Percentiles rank a stretch among this genome's conserved stretches.
phyloP scores from a whole-genome alignment of 352 stramenopile genomes.

The Synura sp. region DNA sequence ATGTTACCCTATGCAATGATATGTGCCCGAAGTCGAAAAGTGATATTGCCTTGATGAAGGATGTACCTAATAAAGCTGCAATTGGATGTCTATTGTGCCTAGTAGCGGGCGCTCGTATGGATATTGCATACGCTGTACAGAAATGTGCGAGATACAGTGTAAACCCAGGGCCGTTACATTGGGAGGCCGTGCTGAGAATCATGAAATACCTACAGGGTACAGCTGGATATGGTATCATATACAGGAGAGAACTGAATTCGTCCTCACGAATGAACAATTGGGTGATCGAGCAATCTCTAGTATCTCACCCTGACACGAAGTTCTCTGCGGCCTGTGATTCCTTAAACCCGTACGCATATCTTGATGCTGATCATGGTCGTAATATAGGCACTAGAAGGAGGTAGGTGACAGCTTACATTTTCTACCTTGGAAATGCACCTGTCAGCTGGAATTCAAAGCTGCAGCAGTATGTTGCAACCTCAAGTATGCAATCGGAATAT shows the following conservation, averaged over 20 bases:
- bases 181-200: constrained; percentile 12
- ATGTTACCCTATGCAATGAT: constrained; percentile 29
- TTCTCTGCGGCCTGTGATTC: constrained; percentile 27
- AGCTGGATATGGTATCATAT: too few species aligned
- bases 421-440: constrained; percentile 2
- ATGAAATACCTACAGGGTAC: constrained; percentile 33
- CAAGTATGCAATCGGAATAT: constrained; percentile 34
- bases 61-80: constrained; percentile 29
- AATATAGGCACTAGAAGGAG: constrained; percentile 27
- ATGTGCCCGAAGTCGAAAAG: constrained; percentile 1
- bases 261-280: constrained; percentile 11
- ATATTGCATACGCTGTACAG: constrained; percentile 33
- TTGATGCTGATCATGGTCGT: constrained; percentile 10
- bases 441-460: too few species aligned
- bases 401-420: not conserved
- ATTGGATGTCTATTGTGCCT: constrained; percentile 20
- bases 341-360: constrained; percentile 8
- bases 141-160: constrained; percentile 31
- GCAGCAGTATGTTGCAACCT: too few species aligned
- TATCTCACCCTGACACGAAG: constrained; percentile 16
- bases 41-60: constrained; percentile 4
- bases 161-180: constrained; percentile 27
- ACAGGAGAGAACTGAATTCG: constrained; percentile 14
- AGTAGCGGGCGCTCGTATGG: not conserved
- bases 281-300: constrained; percentile 25